phyloP scores from a whole-genome alignment of 1,139 yeast species.

The Suhomyces bokatorum region DNA sequence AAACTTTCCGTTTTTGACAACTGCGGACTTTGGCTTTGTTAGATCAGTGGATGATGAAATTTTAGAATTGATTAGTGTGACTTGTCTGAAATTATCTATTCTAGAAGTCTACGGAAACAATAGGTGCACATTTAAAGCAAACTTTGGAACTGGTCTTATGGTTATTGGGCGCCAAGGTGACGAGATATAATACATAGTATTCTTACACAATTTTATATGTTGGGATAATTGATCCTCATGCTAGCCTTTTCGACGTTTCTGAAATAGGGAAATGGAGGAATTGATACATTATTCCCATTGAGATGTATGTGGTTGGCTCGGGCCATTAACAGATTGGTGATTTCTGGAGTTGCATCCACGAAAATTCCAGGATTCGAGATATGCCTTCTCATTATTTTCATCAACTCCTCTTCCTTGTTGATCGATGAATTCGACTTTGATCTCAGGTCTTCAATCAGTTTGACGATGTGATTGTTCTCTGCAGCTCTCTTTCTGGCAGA shows the following conservation, averaged over 20 bases:
- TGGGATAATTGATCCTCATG: conserved; percentile 35
- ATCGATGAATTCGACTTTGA: conserved; percentile 8
- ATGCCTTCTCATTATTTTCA: conserved; percentile 45
- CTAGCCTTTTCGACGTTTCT: conserved; percentile 63
- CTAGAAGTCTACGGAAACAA: conserved; percentile 82
- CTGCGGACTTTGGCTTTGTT: conserved; percentile 75
- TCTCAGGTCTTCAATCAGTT: conserved; percentile 16
- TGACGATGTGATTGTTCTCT: conserved; percentile 22
- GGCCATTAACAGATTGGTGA: conserved; percentile 47
- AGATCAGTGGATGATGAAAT: conserved; percentile 68
- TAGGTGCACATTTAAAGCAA: conserved; percentile 59
- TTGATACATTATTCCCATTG: conserved; percentile 18
- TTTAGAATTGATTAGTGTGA: conserved; percentile 50
- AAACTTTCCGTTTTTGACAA: conserved; percentile 54
- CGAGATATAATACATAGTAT: conserved; percentile 10
- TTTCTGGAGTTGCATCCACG: conserved; percentile 53
- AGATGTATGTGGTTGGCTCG: conserved; percentile 29
- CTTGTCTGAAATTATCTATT: conserved; percentile 60
- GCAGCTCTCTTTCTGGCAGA: conserved; percentile 28
- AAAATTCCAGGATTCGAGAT: conserved; percentile 63
- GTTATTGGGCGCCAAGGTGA: conserved; percentile 81
- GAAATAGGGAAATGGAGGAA: conserved; percentile 55
- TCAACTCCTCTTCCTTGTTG: conserved; percentile 26
- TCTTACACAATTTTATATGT: conserved; percentile 12
- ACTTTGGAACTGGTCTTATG: conserved; percentile 52